Evolutionary conservation across 108 stramenopile species (phyloP).

Genomic region (Cylindrotheca closterium): DNA sequence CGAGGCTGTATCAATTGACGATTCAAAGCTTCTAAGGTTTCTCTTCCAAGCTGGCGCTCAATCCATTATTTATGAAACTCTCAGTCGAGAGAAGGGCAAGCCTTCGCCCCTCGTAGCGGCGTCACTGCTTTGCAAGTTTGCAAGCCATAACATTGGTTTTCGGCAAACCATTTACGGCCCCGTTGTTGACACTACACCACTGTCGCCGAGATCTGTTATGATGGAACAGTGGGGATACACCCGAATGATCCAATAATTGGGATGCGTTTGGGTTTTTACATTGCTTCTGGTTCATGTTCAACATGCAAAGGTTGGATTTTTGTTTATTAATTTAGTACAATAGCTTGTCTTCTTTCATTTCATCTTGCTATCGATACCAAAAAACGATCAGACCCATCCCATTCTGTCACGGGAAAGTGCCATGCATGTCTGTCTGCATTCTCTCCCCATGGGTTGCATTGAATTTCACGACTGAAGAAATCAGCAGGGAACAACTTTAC

Average conservation of each 20-base stretch:
- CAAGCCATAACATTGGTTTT: constrained; percentile 14
- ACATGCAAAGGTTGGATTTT: too few species aligned
- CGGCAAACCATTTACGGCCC: neutral
- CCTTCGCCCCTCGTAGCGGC: constrained; percentile 15
- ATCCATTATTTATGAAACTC: constrained; percentile 14
- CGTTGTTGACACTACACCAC: neutral
- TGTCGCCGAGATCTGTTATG: too few species aligned
- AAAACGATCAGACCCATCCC: constrained; percentile 38
- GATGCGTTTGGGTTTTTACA: too few species aligned
- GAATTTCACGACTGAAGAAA: constrained; percentile 86
- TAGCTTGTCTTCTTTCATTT: constrained; percentile 1
- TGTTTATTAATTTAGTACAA: too few species aligned
- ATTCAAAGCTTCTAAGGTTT: constrained; percentile 13
- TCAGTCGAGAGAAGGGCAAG: constrained; percentile 4
- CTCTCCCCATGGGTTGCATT: constrained; percentile 44
- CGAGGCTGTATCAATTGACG: constrained; percentile 13
- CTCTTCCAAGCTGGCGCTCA: constrained; percentile 21
- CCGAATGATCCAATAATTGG: too few species aligned
- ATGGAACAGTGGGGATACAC: too few species aligned
- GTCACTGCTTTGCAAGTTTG: constrained; percentile 26
- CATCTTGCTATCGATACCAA: constrained; percentile 32
- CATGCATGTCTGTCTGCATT: constrained; percentile 38
- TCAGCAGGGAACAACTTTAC: constrained; percentile 70
- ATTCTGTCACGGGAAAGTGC: constrained; percentile 86
- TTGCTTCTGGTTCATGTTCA: too few species aligned